Evolutionary conservation across 2,329 filamentous ascomycete species (phyloP).

Genomic region (Gyromitra esculenta): DNA sequence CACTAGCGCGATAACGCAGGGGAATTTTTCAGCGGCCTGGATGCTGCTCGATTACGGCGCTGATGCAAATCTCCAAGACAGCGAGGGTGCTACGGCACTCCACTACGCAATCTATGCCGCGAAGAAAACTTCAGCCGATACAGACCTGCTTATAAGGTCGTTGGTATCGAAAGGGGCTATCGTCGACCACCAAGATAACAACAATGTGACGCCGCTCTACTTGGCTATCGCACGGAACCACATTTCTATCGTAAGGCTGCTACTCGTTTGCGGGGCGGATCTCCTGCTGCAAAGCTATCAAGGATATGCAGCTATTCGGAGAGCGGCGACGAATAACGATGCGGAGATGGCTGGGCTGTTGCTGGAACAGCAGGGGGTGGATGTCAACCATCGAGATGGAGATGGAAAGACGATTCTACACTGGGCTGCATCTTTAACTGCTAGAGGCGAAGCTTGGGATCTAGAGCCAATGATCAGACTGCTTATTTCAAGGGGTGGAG

Average conservation of each 20-base stretch:
- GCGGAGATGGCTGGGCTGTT: constrained; percentile 18
- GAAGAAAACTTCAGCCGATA: background rate
- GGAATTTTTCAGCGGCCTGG: background rate
- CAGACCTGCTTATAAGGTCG: background rate
- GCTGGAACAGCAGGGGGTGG: constrained; percentile 17
- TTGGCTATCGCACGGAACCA: background rate
- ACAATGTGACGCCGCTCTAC: constrained; percentile 11
- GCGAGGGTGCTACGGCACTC: background rate
- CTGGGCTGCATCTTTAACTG: constrained; percentile 13
- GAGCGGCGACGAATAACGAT: constrained; percentile 20
- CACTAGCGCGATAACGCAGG: background rate
- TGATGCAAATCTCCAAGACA: background rate
- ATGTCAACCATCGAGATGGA: constrained; percentile 26
- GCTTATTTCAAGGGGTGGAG: constrained; percentile 10
- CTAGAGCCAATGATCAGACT: constrained; percentile 14
- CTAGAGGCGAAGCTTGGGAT: constrained; percentile 10
- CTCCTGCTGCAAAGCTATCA: background rate
- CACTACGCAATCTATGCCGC: constrained; percentile 1
- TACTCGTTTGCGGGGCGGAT: constrained; percentile 16
- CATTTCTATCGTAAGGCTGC: background rate
- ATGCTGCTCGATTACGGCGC: constrained; percentile 5
- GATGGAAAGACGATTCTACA: constrained; percentile 24
- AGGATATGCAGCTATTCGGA: constrained; percentile 3
- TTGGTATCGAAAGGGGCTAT: constrained; percentile 6
- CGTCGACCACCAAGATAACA: constrained; percentile 12